Base-by-base conservation (phyloP, 331 rosid genomes). In the Telfairia occidentalis region DNA sequence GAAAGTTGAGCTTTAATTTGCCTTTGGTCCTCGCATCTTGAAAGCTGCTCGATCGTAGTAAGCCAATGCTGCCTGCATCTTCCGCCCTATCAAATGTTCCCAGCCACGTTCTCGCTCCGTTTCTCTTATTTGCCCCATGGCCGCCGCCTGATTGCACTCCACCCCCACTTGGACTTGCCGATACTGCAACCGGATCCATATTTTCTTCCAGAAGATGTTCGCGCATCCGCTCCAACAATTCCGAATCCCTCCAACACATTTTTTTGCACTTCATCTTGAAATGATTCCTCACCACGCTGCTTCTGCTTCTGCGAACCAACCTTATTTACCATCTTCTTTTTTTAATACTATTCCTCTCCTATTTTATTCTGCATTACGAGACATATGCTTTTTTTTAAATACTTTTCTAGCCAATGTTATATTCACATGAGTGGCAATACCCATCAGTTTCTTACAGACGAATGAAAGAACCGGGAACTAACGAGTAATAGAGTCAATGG, bases 121-220 rank as follows among this genome's bases (percentile, higher is more conserved):
- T 60, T 30, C 23, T 59, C 21, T 60, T 60, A 85, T 74, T 83
- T 86, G 18, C 93, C 94, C 89, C 94, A 86, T 0, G 91, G 87
- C 82, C 94, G 65, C 35, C 87, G 76, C 73, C 93, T 78, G n/a
- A n/a, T n/a, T n/a, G n/a, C 76, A 89, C 90, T 0, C 93, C 93
- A n/a, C n/a, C n/a, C n/a, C n/a, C n/a, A n/a, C n/a, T n/a, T n/a
- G n/a, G n/a, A n/a, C n/a, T n/a, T n/a, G 77, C 59, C 5, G 37
- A 5, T 50, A 50, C 52, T 0, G 21, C 3, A 2, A 78, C 60
- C 26, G 45, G 23, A 43, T 43, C 49, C 12, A 43, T 26, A 2
- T 55, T 26, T 0, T 55, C 63, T 10, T 58, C 29, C 29, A 58
- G 37, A 58, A 58, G 65, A 58, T 58, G 59, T 13, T 28, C 35